Evolutionary conservation across 805 yeast species (phyloP).

Genomic region (Candida piceae): DNA sequence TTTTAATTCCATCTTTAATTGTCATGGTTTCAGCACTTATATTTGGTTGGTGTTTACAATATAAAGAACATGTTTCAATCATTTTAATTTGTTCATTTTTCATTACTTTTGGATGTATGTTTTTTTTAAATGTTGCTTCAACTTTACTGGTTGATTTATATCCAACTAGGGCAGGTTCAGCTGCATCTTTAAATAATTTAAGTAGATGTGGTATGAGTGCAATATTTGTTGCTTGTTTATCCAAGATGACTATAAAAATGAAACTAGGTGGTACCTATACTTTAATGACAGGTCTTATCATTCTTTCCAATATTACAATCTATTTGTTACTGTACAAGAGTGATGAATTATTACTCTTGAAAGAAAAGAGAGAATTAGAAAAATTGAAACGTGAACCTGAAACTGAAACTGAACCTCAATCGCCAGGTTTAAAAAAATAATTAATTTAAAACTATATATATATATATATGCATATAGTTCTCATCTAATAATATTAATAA

Average conservation of each 20-base stretch:
- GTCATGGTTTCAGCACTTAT: constrained; percentile 38
- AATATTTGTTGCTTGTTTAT: constrained; percentile 59
- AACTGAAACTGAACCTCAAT: too few species aligned
- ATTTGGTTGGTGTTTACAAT: constrained; percentile 71
- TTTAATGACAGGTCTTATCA: constrained; percentile 52
- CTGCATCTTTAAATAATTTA: constrained; percentile 68
- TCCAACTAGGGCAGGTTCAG: constrained; percentile 67
- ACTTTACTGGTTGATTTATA: constrained; percentile 73
- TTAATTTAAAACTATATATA: too few species aligned
- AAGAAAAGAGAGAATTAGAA: constrained; percentile 2
- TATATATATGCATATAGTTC: too few species aligned
- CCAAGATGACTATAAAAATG: constrained; percentile 52
- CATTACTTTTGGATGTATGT: constrained; percentile 54
- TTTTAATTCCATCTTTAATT: constrained; percentile 35
- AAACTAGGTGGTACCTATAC: constrained; percentile 75
- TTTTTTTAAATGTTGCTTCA: constrained; percentile 51
- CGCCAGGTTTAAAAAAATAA: too few species aligned
- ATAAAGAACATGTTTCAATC: constrained; percentile 42
- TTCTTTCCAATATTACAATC: constrained; percentile 10
- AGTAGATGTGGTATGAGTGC: constrained; percentile 73
- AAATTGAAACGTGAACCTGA: too few species aligned
- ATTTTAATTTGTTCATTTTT: constrained; percentile 55
- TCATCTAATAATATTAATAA: too few species aligned
- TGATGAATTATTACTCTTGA: constrained; percentile 9
- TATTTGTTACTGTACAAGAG: constrained; percentile 16